Evolutionary conservation across 257 asterid genomes (phyloP).

Genomic region (Solanum appendiculatum): DNA sequence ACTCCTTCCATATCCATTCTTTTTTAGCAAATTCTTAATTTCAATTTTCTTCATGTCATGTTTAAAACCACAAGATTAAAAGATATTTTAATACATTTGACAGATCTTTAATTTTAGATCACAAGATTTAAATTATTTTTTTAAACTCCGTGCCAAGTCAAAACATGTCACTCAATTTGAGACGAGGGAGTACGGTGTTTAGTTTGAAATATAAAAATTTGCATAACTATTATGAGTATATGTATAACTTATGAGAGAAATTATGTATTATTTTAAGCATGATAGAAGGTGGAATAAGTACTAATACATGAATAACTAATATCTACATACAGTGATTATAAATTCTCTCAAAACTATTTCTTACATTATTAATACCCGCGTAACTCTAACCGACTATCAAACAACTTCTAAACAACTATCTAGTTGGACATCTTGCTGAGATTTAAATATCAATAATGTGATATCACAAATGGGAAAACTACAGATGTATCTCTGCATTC

Average conservation of each 20-base stretch:
- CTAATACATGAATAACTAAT: background rate
- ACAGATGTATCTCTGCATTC: background rate
- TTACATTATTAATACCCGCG: background rate
- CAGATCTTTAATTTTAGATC: background rate
- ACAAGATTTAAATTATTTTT: background rate
- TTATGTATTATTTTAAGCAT: background rate
- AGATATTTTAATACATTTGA: background rate
- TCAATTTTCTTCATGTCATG: rapidly evolving
- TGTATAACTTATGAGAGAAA: background rate
- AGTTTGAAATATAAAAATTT: background rate
- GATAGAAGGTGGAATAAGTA: background rate
- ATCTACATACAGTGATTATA: background rate
- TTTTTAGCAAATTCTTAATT: background rate
- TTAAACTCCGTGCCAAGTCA: background rate
- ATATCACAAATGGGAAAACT: background rate
- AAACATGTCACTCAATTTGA: background rate
- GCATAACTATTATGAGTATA: background rate
- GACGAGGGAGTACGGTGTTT: background rate
- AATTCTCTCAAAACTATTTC: background rate
- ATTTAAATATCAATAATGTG: background rate
- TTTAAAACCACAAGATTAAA: too few relatives aligned
- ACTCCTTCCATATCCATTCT: background rate
- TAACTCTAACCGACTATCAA: background rate
- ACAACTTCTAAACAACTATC: background rate
- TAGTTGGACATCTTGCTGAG: background rate